These are phyloP conservation scores for Trypanosoma congolense DNA, from an alignment of 208 protist species.

Conservation along the genomic window DNA sequence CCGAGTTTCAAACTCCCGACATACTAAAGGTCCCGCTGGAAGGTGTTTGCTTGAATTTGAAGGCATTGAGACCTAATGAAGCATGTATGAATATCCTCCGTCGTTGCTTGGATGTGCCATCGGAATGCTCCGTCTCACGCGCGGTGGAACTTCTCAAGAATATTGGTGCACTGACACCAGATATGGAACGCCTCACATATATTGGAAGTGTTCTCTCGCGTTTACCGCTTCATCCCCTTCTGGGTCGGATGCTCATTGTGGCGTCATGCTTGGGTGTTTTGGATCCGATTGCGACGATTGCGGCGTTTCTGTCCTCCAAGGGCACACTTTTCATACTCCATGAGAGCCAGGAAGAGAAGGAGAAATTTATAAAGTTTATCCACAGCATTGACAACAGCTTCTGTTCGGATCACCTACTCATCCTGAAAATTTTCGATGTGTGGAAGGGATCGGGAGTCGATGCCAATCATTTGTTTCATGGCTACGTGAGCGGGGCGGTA, in stretches of 20 bases:
- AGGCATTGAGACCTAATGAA: constrained; percentile 76
- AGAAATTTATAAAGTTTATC: constrained; percentile 30
- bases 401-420: constrained; percentile 76
- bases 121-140: constrained; percentile 48
- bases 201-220: constrained; percentile 77
- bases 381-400: constrained; percentile 47
- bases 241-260: constrained; percentile 90
- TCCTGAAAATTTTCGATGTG: constrained; percentile 55
- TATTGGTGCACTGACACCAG: constrained; percentile 77
- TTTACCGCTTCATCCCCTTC: constrained; percentile 80
- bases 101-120: constrained; percentile 67
- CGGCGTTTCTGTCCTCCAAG: constrained; percentile 80
- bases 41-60: constrained; percentile 86
- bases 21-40: constrained; percentile 89
- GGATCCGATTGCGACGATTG: constrained; percentile 82
- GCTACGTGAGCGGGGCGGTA: constrained; percentile 69
- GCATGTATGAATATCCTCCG: constrained; percentile 67
- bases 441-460: constrained; percentile 66
- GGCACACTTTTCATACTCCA: constrained; percentile 74
- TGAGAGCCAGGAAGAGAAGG: constrained; percentile 59
- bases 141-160: constrained; percentile 77
- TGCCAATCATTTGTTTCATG: constrained; percentile 43
- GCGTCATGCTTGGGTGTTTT: constrained; percentile 84
- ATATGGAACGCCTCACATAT: constrained; percentile 70
- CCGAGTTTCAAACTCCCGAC: constrained; percentile 88